Evolutionary conservation across 2,329 filamentous ascomycete species (phyloP), one percentile per base, ranked within the genome.

Genomic region (Ophiocordyceps camponoti-leonardi): DNA sequence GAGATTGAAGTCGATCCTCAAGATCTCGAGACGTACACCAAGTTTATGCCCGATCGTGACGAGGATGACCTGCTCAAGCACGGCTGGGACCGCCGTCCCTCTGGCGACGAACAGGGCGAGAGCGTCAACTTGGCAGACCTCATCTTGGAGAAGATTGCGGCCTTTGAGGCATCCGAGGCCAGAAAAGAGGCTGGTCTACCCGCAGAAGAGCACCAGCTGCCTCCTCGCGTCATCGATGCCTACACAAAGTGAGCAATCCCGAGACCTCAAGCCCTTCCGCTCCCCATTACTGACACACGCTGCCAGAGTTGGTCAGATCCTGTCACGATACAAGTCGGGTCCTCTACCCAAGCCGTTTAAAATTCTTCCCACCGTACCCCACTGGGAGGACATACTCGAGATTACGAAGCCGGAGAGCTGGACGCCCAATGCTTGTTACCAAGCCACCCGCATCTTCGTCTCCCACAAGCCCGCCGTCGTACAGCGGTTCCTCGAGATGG

Each of bases 291-390:
- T 58, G 49, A 56, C 43, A 8, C 19, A 14, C 19, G 20, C 20
- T 7, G 16, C 0, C 37, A 86, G 81, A 67, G 81, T 94, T 54
- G 90, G 88, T 49, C 71, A 88, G 52, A 82, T 96, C 49, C 73
- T 98, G 48, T 87, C 86, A 23, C 79, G 90, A 51, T 96, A 94
- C 69, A 94, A 94, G 65, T 90, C 84, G 14, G 92, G 92, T n/a
- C 90, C 90, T 52, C 73, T 98, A 30, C 92, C 92, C 19, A 98
- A 98, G 64, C 90, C 90, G 0, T 94, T 98, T 73, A 96, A 96
- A 65, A 87, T 96, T 51, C 74, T 98, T 10, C 92, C 92, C 2
- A 88, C 87, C 1, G 77, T 96, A 14, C 87, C 87, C 8, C 63
- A 92, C 56, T 96, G 88, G 87, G 85, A 92, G 58, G 83, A 86